Conservation (phyloP, 352 stramenopile species). For the Globisporangium yorkense region DNA sequence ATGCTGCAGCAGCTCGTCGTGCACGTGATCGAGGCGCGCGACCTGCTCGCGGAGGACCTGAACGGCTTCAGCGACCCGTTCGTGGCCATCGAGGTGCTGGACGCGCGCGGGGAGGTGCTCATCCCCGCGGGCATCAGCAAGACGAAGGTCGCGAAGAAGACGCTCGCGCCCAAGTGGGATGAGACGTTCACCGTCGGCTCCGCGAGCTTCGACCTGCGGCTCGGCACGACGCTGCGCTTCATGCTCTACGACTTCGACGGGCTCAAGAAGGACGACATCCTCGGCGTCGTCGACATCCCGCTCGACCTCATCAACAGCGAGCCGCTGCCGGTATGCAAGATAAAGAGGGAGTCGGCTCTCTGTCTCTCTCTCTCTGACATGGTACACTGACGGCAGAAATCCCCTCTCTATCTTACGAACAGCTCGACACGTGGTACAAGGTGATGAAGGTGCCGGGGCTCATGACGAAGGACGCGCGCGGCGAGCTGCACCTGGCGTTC, state of each 20-base stretch:
- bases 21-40: conserved; percentile 45
- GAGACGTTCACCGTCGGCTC: conserved; percentile 41
- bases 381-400: background rate
- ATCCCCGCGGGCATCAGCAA: conserved; percentile 33
- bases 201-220: conserved; percentile 44
- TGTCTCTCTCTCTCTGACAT: too few species aligned
- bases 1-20: conserved; percentile 33
- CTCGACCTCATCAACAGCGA: conserved; percentile 35
- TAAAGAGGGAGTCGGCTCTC: background rate
- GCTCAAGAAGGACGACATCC: conserved; percentile 49
- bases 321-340: conserved; percentile 10
- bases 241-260: conserved; percentile 56
- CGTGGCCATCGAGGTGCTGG: conserved; percentile 47
- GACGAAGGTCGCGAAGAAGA: conserved; percentile 42
- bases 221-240: conserved; percentile 56
- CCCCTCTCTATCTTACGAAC: background rate
- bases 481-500: conserved; percentile 47
- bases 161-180: conserved; percentile 47
- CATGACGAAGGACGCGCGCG: conserved; percentile 54
- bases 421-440: conserved; percentile 40
- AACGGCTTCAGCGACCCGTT: conserved; percentile 75
- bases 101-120: conserved; percentile 37
- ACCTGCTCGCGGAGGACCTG: conserved; percentile 53
- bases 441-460: conserved; percentile 33
- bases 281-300: conserved; percentile 66